Evolutionary conservation across 495 filamentous ascomycete species (phyloP).

Genomic region (Aspergillus bertholletiae): DNA sequence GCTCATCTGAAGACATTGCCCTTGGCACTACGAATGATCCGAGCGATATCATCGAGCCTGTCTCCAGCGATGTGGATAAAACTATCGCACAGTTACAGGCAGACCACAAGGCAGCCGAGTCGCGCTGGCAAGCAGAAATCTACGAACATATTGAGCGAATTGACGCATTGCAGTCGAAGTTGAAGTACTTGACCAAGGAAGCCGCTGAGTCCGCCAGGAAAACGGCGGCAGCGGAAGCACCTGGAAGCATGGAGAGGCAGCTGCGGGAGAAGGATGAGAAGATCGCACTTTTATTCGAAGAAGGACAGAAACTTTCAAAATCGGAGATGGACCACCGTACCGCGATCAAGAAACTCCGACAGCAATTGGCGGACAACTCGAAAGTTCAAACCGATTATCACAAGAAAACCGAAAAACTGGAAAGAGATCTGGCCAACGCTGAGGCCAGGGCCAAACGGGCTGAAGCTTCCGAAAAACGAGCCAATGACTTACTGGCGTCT

Average conservation of each 20-base stretch:
- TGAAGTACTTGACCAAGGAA: constrained; percentile 80
- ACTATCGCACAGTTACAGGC: constrained; percentile 48
- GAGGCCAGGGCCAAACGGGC: constrained; percentile 60
- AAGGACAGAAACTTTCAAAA: constrained; percentile 85
- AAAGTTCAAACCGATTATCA: constrained; percentile 44
- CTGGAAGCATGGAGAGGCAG: constrained; percentile 68
- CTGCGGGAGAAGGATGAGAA: constrained; percentile 86
- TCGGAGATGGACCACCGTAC: constrained; percentile 79
- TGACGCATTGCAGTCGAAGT: constrained; percentile 85
- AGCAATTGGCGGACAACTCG: constrained; percentile 54
- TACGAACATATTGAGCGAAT: constrained; percentile 84
- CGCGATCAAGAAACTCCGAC: constrained; percentile 81
- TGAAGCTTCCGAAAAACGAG: constrained; percentile 62
- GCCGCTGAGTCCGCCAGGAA: constrained; percentile 67
- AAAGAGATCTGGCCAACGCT: constrained; percentile 55
- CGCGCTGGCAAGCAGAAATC: constrained; percentile 72
- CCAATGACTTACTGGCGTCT: constrained; percentile 60
- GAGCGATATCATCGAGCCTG: constrained; percentile 9
- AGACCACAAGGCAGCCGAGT: constrained; percentile 57
- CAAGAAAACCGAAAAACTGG: constrained; percentile 61
- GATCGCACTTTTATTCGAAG: constrained; percentile 83
- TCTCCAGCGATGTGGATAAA: constrained; percentile 24
- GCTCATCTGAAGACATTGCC: constrained; percentile 14
- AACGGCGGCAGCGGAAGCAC: constrained; percentile 54
- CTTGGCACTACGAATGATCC: constrained; percentile 13